Conservation (phyloP, 1,284 basidiomycete species). For the Heimioporus retisporus region DNA sequence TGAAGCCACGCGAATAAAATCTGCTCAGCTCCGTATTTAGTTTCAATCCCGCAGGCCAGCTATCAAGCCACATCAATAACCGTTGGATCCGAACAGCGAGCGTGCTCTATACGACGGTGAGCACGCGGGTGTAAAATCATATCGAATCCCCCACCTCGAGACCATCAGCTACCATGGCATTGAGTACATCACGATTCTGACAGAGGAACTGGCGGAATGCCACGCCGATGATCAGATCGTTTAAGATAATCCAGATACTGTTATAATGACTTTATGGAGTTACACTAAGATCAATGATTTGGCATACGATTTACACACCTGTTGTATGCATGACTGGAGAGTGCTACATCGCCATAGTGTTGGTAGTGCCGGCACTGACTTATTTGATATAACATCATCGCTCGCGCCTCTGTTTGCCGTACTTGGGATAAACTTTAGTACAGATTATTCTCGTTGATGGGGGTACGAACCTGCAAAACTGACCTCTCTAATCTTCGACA, state of each 20-base stretch:
- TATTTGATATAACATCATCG: constrained; percentile 55
- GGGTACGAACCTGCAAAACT: constrained; percentile 38
- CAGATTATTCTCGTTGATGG: background rate
- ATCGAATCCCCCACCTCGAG: constrained; percentile 51
- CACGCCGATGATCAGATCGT: constrained; percentile 88
- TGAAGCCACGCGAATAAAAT: constrained; percentile 83
- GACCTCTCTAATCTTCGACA: constrained; percentile 25
- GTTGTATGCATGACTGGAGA: constrained; percentile 61
- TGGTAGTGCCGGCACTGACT: constrained; percentile 45
- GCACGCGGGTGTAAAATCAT: background rate
- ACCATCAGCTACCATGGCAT: constrained; percentile 47
- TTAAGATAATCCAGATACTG: constrained; percentile 90
- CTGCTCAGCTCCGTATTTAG: constrained; percentile 94
- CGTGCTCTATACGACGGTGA: constrained; percentile 44
- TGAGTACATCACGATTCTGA: constrained; percentile 65
- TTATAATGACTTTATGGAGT: constrained; percentile 82
- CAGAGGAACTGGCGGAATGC: constrained; percentile 76
- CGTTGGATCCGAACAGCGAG: constrained; percentile 63
- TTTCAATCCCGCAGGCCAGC: constrained; percentile 97
- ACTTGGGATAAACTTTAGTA: constrained; percentile 38
- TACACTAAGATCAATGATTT: background rate
- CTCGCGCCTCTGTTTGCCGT: constrained; percentile 61
- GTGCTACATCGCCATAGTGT: constrained; percentile 17
- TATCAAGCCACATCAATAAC: constrained; percentile 86
- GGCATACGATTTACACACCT: constrained; percentile 54